Evolutionary conservation across 2,329 filamentous ascomycete species (phyloP).

Genomic region (Hypocreales sp.): DNA sequence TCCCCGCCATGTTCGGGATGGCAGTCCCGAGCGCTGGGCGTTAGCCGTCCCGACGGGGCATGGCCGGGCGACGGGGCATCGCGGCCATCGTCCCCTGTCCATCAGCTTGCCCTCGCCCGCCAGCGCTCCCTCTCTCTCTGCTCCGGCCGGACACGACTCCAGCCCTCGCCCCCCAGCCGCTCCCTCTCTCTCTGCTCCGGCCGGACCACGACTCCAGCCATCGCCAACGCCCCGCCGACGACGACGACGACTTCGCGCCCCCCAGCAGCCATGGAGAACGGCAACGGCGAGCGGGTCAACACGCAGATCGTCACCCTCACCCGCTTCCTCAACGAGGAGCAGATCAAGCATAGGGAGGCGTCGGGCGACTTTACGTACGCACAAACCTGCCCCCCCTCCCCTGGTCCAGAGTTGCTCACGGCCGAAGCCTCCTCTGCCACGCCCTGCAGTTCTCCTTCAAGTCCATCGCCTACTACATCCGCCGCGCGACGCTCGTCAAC

Average conservation of each 20-base stretch:
- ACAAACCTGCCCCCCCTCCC: not conserved
- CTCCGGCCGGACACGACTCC: too few relatives aligned
- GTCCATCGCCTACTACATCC: constrained; percentile 98
- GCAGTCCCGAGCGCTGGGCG: not conserved
- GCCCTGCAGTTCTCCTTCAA: constrained; percentile 99
- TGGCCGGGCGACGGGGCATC: not conserved
- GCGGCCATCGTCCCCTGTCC: too few relatives aligned
- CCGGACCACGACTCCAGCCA: too few relatives aligned
- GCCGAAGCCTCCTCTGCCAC: constrained; percentile 79
- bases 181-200: too few relatives aligned
- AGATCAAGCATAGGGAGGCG: constrained; percentile 81
- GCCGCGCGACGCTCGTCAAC: constrained; percentile 87
- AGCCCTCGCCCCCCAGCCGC: too few relatives aligned
- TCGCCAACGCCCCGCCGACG: too few relatives aligned
- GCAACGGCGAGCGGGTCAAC: constrained; percentile 65
- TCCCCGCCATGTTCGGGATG: not conserved
- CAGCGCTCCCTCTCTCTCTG: too few relatives aligned
- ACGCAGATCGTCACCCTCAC: constrained; percentile 93
- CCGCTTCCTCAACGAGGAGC: constrained; percentile 90
- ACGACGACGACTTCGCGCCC: too few relatives aligned
- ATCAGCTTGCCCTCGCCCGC: too few relatives aligned
- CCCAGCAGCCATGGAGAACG: too few relatives aligned
- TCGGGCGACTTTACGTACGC: constrained; percentile 96
- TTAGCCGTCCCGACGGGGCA: not conserved
- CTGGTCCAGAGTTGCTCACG: too few relatives aligned